phyloP scores from a whole-genome alignment of 2,329 filamentous ascomycete species.

The Ilyonectria destructans region DNA sequence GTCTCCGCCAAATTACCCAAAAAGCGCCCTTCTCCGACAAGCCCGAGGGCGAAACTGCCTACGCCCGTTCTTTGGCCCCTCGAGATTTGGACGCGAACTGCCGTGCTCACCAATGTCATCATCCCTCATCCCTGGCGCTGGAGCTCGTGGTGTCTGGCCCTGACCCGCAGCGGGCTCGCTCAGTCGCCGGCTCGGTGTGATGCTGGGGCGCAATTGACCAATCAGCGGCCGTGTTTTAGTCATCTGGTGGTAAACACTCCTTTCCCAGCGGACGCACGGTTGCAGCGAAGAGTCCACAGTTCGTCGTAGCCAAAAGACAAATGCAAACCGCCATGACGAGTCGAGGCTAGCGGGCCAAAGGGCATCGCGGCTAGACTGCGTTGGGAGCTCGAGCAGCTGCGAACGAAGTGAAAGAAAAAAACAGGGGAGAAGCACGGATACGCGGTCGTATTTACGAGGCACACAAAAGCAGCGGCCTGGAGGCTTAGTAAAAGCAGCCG shows the following conservation, averaged over 20 bases:
- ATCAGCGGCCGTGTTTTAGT: conserved; percentile 54
- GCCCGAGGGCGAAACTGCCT: conserved; percentile 10
- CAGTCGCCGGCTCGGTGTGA: conserved; percentile 13
- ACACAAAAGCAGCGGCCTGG: neutral
- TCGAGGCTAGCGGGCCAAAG: neutral
- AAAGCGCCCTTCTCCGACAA: conserved; percentile 26
- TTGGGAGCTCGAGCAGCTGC: too few species aligned
- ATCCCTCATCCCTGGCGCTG: neutral
- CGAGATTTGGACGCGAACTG: neutral
- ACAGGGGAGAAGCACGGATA: neutral
- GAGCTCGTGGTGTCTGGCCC: neutral
- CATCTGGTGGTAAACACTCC: conserved; percentile 47
- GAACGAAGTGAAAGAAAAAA: too few species aligned
- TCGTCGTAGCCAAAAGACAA: neutral
- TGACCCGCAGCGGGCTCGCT: conserved; percentile 7
- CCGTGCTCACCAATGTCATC: neutral
- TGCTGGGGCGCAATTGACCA: conserved; percentile 39
- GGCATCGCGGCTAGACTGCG: neutral
- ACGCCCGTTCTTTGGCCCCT: neutral
- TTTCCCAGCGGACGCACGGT: conserved; percentile 8
- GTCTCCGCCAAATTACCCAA: conserved; percentile 12
- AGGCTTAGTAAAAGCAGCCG: neutral
- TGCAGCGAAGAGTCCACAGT: neutral
- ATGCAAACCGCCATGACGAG: neutral
- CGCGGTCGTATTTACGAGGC: neutral